These are phyloP conservation scores for Acrocalymma vagum DNA, from an alignment of 2,329 filamentous ascomycete species.

Conservation along the genomic window DNA sequence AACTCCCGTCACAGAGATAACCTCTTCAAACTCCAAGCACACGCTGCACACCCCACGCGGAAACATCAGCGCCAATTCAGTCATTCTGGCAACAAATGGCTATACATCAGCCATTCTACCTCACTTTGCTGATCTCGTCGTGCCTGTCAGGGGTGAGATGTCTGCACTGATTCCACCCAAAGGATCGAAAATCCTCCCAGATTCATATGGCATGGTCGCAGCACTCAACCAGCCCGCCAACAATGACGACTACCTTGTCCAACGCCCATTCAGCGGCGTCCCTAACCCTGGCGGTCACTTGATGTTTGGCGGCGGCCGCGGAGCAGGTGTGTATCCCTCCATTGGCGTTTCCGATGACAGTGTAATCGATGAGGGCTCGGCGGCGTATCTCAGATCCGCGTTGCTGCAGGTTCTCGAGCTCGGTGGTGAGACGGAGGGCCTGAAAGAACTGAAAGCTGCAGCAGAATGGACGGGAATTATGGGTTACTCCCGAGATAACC, in stretches of 20 bases:
- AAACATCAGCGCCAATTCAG: constrained; percentile 66
- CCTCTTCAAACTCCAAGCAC: constrained; percentile 56
- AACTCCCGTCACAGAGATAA: constrained; percentile 66
- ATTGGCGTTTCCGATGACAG: constrained; percentile 69
- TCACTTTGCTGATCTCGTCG: constrained; percentile 72
- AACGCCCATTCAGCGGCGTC: constrained; percentile 63
- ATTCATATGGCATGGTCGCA: constrained; percentile 73
- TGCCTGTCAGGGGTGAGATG: constrained; percentile 80
- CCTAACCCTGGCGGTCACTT: constrained; percentile 62
- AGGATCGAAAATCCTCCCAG: constrained; percentile 54
- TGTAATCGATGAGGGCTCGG: constrained; percentile 63
- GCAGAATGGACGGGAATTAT: constrained; percentile 80
- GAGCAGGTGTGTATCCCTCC: constrained; percentile 53
- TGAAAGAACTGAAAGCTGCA: constrained; percentile 56
- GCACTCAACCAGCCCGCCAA: constrained; percentile 53
- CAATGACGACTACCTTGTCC: constrained; percentile 77
- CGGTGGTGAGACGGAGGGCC: constrained; percentile 44
- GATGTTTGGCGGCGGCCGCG: constrained; percentile 77
- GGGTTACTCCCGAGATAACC: constrained; percentile 74
- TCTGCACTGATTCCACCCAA: constrained; percentile 69
- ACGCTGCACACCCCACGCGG: constrained; percentile 74
- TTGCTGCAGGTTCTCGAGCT: constrained; percentile 47
- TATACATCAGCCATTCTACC: constrained; percentile 83
- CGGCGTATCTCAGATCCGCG: constrained; percentile 62
- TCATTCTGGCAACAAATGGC: constrained; percentile 83